These are phyloP conservation scores for Akanthomyces uredinophilus DNA, from an alignment of 2,329 filamentous ascomycete species.

Conservation along the genomic window DNA sequence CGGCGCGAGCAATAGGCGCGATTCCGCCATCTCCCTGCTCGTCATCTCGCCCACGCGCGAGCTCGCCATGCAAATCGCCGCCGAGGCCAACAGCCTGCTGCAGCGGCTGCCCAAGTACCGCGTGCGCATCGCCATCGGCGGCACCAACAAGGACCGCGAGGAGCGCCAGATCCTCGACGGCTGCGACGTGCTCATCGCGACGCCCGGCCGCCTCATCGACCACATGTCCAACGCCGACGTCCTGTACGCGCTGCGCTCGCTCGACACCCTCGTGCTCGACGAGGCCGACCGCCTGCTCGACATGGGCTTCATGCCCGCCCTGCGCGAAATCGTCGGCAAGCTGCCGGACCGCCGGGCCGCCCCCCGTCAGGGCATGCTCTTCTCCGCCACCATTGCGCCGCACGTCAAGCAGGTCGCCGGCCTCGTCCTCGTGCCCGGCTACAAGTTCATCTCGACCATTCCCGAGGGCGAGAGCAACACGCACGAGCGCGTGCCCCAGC, in stretches of 20 bases:
- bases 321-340: conserved; percentile 70
- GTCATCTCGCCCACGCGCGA: conserved; percentile 68
- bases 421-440: conserved; percentile 61
- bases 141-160: conserved; percentile 67
- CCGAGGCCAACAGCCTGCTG: conserved; percentile 66
- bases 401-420: conserved; percentile 74
- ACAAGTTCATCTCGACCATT: conserved; percentile 79
- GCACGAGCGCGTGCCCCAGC: conserved; percentile 71
- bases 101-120: conserved; percentile 69
- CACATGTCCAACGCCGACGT: conserved; percentile 71
- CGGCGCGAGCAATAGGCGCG: conserved; percentile 20
- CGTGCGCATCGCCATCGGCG: conserved; percentile 74
- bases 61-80: conserved; percentile 63
- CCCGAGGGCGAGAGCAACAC: conserved; percentile 69
- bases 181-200: conserved; percentile 76
- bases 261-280: conserved; percentile 78
- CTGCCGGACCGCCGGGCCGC: conserved; percentile 58
- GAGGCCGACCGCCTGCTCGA: conserved; percentile 79
- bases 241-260: conserved; percentile 56
- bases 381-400: conserved; percentile 76
- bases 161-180: conserved; percentile 65
- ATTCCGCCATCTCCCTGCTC: conserved; percentile 50
- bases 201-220: conserved; percentile 72
- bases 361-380: conserved; percentile 69
- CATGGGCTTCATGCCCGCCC: conserved; percentile 74